Percentiles rank a stretch among this genome's conserved stretches.
These are phyloP conservation scores for Kodamaea lidongshanica DNA, from an alignment of 805 yeast species.

Conservation along the genomic window DNA sequence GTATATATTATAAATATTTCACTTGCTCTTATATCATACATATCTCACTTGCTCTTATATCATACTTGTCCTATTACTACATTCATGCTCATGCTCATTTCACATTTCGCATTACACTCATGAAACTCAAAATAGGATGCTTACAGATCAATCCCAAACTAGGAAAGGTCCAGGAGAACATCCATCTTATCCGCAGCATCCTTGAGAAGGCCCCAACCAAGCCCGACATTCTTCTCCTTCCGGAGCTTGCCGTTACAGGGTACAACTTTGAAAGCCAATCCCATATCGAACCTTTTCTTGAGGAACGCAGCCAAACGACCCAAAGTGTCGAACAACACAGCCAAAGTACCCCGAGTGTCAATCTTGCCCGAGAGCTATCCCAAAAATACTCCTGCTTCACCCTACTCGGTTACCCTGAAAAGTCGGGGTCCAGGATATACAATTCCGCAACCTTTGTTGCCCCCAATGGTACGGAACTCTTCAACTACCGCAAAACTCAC, in stretches of 20 bases:
- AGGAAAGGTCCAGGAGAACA: slow-evolving; percentile 53
- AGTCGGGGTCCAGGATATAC: slow-evolving; percentile 34
- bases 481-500: slow-evolving; percentile 70
- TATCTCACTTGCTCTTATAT: too few species aligned
- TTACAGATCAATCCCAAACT: slow-evolving; percentile 63
- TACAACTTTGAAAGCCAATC: slow-evolving; percentile 53
- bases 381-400: slow-evolving; percentile 52
- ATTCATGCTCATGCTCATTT: too few species aligned
- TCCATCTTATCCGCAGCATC: slow-evolving; percentile 40
- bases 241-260: slow-evolving; percentile 83
- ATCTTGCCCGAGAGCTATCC: slow-evolving; percentile 55
- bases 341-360: slow-evolving; percentile 38
- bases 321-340: too few species aligned
- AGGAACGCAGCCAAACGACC: slow-evolving; percentile 22
- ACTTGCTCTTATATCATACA: too few species aligned
- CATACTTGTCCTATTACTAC: too few species aligned
- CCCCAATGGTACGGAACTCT: slow-evolving; percentile 51
- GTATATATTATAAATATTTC: too few species aligned
- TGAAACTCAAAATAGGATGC: slow-evolving; percentile 46
- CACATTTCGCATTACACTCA: not conserved
- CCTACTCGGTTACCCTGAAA: slow-evolving; percentile 79
- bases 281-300: slow-evolving; percentile 55
- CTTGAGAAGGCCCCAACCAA: slow-evolving; percentile 15
- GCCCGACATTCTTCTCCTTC: slow-evolving; percentile 67
- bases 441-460: slow-evolving; percentile 67